Conservation (phyloP, 2,329 filamentous ascomycete species). For the Trichoderma brevicompactum region DNA sequence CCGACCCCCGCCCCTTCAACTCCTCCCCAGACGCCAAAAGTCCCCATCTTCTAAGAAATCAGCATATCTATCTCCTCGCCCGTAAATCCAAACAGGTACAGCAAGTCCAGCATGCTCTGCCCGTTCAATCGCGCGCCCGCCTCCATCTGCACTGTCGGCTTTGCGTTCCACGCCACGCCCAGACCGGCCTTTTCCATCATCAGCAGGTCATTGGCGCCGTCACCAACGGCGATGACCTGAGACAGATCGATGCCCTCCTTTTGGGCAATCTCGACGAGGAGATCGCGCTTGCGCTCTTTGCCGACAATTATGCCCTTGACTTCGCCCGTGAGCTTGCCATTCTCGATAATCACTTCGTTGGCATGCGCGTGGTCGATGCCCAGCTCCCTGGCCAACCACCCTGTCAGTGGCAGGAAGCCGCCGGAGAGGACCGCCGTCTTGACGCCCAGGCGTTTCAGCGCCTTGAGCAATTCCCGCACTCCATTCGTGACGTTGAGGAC, state of each 20-base stretch:
- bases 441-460: conserved; percentile 77
- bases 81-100: conserved; percentile 75
- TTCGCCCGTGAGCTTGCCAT: conserved; percentile 69
- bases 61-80: conserved; percentile 57
- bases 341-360: conserved; percentile 74
- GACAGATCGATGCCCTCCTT: conserved; percentile 68
- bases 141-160: conserved; percentile 78
- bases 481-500: conserved; percentile 82
- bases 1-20: neutral
- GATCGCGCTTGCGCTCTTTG: conserved; percentile 72
- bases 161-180: conserved; percentile 83
- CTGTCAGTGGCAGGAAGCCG: conserved; percentile 86
- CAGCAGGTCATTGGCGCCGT: conserved; percentile 80
- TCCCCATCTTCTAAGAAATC: conserved; percentile 14
- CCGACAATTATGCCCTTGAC: conserved; percentile 74
- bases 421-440: conserved; percentile 91
- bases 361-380: conserved; percentile 88
- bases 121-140: conserved; percentile 75
- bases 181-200: conserved; percentile 79
- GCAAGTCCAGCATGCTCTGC: conserved; percentile 69
- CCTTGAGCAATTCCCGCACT: conserved; percentile 72
- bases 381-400: conserved; percentile 80
- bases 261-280: conserved; percentile 71
- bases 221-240: conserved; percentile 75
- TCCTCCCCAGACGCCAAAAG: neutral